phyloP scores from a whole-genome alignment of 2,329 filamentous ascomycete species.

The Colletotrichum brevisporum region DNA sequence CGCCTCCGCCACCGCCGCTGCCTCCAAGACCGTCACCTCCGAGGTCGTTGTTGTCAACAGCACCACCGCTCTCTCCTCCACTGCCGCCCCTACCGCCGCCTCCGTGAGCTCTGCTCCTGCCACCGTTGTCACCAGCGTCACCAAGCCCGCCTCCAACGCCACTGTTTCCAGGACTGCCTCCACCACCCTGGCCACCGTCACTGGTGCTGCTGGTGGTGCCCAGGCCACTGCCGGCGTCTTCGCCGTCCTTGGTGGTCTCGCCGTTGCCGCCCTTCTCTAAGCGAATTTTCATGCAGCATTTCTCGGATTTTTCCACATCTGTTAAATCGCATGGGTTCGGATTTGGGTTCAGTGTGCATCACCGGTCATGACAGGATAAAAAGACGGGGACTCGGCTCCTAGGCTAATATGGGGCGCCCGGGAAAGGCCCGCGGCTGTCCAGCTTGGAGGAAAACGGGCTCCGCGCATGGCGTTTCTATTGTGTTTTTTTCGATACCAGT shows the following conservation, averaged over 20 bases:
- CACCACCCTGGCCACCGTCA: slow-evolving; percentile 30
- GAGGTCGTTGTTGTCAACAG: slow-evolving; percentile 47
- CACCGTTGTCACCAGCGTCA: slow-evolving; percentile 43
- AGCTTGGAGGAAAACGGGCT: slow-evolving; percentile 28
- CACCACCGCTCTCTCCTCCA: slow-evolving; percentile 41
- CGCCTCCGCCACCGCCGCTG: slow-evolving; percentile 47
- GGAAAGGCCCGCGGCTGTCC: slow-evolving; percentile 4
- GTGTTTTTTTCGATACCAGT: slow-evolving; percentile 38
- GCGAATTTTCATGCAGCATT: slow-evolving; percentile 25
- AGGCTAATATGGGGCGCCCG: slow-evolving; percentile 14
- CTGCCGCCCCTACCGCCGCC: slow-evolving; percentile 35
- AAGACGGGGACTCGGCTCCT: slow-evolving; percentile 36
- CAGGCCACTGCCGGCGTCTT: slow-evolving; percentile 40
- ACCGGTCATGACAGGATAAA: slow-evolving; percentile 40
- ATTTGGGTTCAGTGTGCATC: slow-evolving; percentile 38
- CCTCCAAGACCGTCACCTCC: slow-evolving; percentile 38
- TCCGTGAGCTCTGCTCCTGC: slow-evolving; percentile 43
- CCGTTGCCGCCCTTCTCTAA: slow-evolving; percentile 40
- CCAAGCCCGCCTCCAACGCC: slow-evolving; percentile 39
- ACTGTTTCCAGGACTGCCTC: slow-evolving; percentile 26
- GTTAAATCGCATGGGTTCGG: slow-evolving; percentile 37
- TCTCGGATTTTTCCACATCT: slow-evolving; percentile 37
- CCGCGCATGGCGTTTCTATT: slow-evolving; percentile 37
- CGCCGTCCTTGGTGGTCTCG: slow-evolving; percentile 41
- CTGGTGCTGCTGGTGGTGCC: slow-evolving; percentile 24